A percentile compares a stretch with the other conserved stretches of the same genome.
Conservation (phyloP, 2,329 filamentous ascomycete species). For the Penicillium frequentans region DNA sequence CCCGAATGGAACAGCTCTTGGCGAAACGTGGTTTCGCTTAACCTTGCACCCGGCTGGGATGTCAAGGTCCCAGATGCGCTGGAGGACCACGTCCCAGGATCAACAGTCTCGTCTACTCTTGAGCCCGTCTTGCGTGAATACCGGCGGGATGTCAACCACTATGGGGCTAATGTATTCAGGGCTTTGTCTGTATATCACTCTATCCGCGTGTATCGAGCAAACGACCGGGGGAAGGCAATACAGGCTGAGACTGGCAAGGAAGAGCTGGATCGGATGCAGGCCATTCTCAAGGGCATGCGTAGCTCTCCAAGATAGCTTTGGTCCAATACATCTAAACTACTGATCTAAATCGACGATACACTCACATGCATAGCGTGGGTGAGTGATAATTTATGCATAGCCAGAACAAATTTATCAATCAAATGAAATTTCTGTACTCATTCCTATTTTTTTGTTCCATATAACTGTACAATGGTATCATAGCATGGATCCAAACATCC, state of each 20-base stretch:
- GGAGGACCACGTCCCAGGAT: background rate
- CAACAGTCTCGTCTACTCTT: background rate
- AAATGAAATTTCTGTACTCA: background rate
- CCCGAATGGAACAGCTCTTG: constrained; percentile 50
- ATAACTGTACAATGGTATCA: constrained; percentile 25
- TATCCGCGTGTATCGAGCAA: background rate
- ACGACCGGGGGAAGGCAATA: background rate
- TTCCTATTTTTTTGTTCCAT: background rate
- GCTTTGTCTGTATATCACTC: background rate
- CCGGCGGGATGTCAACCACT: background rate
- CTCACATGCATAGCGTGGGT: background rate
- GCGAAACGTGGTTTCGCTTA: constrained; percentile 45
- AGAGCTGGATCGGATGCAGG: background rate
- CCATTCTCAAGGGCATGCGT: background rate
- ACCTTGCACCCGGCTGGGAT: constrained; percentile 40
- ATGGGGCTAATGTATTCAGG: background rate
- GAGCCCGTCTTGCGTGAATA: background rate
- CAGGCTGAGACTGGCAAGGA: background rate
- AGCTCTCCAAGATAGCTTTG: background rate
- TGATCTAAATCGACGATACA: background rate
- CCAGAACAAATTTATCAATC: background rate
- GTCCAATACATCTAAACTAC: background rate
- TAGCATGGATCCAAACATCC: constrained; percentile 5
- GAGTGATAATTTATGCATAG: background rate
- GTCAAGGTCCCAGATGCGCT: background rate